These are phyloP conservation scores for Naganishia kalamii DNA, from an alignment of 768 basidiomycete genomes.

Conservation along the genomic window DNA sequence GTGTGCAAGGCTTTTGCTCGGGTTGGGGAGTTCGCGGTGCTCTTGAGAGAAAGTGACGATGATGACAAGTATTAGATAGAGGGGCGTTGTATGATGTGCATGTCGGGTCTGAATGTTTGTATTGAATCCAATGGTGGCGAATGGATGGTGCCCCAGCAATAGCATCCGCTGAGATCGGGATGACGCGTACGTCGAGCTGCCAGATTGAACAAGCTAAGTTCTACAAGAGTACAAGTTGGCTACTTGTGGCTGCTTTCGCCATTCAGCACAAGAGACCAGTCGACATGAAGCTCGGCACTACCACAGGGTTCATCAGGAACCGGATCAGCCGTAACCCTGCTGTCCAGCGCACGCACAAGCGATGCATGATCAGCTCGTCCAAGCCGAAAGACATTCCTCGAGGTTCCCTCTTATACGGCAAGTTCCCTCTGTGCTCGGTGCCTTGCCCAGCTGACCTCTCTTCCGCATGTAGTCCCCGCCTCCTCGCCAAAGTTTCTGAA, in stretches of 20 bases:
- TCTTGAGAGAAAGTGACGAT: not conserved
- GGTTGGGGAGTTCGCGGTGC: slow-evolving; percentile 15
- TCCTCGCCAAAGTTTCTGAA: slow-evolving; percentile 24
- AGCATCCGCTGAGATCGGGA: too few relatives aligned
- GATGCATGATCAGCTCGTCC: slow-evolving; percentile 7
- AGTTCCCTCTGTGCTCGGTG: not conserved
- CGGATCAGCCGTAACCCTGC: not conserved
- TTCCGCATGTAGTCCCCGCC: slow-evolving; percentile 6
- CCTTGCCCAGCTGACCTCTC: not conserved
- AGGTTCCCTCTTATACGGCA: slow-evolving; percentile 18
- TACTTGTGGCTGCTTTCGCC: too few relatives aligned
- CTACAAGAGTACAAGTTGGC: too few relatives aligned
- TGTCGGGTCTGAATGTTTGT: not conserved
- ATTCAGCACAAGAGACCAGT: not conserved
- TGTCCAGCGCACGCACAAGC: not conserved
- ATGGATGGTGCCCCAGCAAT: too few relatives aligned
- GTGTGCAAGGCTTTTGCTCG: slow-evolving; percentile 23
- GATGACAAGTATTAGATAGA: not conserved
- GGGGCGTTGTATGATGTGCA: not conserved
- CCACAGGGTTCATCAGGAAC: not conserved
- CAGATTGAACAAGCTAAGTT: too few relatives aligned
- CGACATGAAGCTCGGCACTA: not conserved
- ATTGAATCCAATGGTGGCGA: too few relatives aligned
- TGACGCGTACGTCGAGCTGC: too few relatives aligned
- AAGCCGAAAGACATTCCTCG: slow-evolving; percentile 10